Percentiles rank a stretch among this genome's conserved stretches.
These are phyloP conservation scores for Rostrohypoxylon terebratum DNA, from an alignment of 495 filamentous ascomycete genomes.

Conservation along the genomic window DNA sequence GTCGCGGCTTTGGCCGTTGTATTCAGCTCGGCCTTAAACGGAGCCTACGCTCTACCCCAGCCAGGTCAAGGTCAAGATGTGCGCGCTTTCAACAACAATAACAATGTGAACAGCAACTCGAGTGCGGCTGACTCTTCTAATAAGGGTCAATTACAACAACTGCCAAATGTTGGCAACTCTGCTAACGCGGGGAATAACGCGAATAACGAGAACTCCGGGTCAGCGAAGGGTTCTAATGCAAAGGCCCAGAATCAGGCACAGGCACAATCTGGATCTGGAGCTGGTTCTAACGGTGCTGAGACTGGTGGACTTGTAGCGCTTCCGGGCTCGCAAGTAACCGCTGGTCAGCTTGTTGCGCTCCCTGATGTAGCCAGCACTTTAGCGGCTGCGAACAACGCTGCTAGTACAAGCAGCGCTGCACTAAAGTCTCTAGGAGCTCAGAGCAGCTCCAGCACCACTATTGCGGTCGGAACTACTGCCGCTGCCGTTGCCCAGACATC, in stretches of 20 bases:
- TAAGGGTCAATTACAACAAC: conserved; percentile 10
- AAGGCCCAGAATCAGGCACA: conserved; percentile 7
- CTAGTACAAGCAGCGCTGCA: conserved; percentile 16
- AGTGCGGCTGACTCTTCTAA: not conserved
- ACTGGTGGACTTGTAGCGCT: conserved; percentile 9
- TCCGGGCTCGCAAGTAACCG: conserved; percentile 33
- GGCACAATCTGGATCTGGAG: conserved; percentile 2
- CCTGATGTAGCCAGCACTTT: conserved; percentile 14
- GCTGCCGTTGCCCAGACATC: conserved; percentile 9
- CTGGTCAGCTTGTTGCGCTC: conserved; percentile 40
- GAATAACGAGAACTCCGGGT: not conserved
- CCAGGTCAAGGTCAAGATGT: not conserved
- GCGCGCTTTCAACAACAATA: not conserved
- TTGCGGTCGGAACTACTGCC: conserved; percentile 16
- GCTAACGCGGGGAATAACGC: not conserved
- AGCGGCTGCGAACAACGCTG: not conserved
- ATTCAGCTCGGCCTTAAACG: conserved; percentile 29
- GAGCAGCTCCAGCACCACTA: conserved; percentile 14
- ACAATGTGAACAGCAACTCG: not conserved
- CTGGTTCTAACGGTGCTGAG: not conserved
- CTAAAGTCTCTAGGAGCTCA: conserved; percentile 10
- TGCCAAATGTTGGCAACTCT: conserved; percentile 15
- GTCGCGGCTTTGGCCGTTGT: conserved; percentile 25
- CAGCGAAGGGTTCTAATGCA: not conserved
- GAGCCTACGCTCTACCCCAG: conserved; percentile 22